Conservation (phyloP, 257 asterid species). For the Salvia rosmarinus region DNA sequence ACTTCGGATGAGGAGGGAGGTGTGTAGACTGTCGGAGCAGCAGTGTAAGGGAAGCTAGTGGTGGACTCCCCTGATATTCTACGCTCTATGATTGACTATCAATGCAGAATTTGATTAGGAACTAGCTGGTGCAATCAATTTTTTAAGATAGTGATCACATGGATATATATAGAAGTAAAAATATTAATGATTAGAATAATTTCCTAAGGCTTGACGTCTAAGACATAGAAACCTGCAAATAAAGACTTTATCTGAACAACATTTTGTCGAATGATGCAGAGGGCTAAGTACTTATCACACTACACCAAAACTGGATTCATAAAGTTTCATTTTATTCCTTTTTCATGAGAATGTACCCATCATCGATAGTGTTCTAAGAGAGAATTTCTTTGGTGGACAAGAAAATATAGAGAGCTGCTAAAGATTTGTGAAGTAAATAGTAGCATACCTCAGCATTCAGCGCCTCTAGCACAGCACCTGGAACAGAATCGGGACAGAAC, state of each 20-base stretch:
- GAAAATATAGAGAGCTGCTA: not conserved
- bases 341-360: not conserved
- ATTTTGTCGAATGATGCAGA: too few species aligned
- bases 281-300: too few species aligned
- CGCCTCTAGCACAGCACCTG: conserved; percentile 93
- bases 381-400: not conserved
- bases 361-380: not conserved
- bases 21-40: conserved; percentile 60
- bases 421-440: not conserved
- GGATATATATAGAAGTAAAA: not conserved
- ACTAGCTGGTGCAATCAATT: not conserved
- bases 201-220: not conserved
- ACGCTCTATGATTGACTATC: conserved; percentile 75
- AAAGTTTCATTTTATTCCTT: not conserved
- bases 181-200: not conserved
- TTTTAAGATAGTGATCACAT: not conserved
- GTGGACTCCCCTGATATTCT: conserved; percentile 50
- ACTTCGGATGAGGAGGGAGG: conserved; percentile 66
- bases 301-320: not conserved
- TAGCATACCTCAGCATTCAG: conserved; percentile 82
- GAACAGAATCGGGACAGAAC: conserved; percentile 95
- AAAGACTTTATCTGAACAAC: not conserved
- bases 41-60: conserved; percentile 73
- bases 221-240: not conserved
- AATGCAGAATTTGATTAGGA: conserved; percentile 24